Evolutionary conservation across 331 rosid genomes (phyloP), one percentile per base, ranked within the genome.

Genomic region (Pyracantha coccinea): DNA sequence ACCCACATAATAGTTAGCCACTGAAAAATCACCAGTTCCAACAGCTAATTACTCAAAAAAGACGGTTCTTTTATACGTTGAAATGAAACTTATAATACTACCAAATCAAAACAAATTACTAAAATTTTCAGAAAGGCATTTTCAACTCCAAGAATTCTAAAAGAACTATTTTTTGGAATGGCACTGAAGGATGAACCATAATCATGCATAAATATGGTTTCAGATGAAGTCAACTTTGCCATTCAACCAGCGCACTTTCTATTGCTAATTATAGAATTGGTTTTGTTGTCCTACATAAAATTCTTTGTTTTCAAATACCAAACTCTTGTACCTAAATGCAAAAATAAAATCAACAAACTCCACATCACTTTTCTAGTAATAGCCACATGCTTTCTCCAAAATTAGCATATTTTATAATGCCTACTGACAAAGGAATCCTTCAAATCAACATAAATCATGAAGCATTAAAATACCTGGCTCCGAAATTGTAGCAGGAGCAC

Each of bases 1-100:
- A 54, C 86, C 81, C 62, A 87, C 75, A 76, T 88, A 71, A 85
- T 95, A 90, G 82, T 78, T 85, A 78, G 97, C 59, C 68, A 87
- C 99, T 94, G 89, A 69, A 83, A 76, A 82, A 27, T 38, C 75
- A 80, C 23, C 71, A 76, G 72, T 77, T 72, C 72, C 73, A 83
- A 68, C 84, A 53, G 55, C 59, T 62, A 67, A 28, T 53, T 15
- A 69, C 24, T 66, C 29, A 27, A 15, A 0, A 66, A 20, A 73
- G 69, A n/a, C 29, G 1, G 21, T 21, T 50, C 15, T 71, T 69
- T 35, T 53, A 79, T 28, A 45, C 27, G 27, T 33, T 41, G 16
- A 53, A 65, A 45, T 38, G 71, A 41, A 17, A 75, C 72, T 35
- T 68, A 20, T 67, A 33, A 21, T 60, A 45, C 82, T 35, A 14